Evolutionary conservation across 768 basidiomycete genomes (phyloP).

Genomic region (Rhodotorula paludigena): DNA sequence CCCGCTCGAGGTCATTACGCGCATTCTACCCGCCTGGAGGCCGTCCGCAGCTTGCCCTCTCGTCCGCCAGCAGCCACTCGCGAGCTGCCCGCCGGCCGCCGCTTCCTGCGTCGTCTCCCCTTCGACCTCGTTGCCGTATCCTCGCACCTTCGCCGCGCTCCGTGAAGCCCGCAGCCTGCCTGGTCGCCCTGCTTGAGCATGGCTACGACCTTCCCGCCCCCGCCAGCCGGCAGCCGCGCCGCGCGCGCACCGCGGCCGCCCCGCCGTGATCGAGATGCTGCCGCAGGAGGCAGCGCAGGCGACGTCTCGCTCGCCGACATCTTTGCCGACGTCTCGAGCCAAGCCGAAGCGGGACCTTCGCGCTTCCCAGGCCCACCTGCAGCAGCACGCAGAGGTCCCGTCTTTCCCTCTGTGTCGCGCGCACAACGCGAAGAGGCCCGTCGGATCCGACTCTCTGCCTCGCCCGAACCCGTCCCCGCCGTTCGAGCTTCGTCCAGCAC

Average conservation of each 20-base stretch:
- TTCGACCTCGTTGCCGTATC: too few species aligned
- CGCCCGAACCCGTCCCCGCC: not conserved
- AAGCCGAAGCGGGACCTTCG: not conserved
- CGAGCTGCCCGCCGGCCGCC: too few species aligned
- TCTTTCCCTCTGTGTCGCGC: slow-evolving; percentile 25
- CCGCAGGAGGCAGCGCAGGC: too few species aligned
- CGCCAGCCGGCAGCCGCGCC: not conserved
- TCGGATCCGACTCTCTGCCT: not conserved
- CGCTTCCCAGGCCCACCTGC: not conserved
- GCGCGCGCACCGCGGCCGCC: not conserved
- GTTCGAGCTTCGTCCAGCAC: not conserved
- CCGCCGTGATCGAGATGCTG: not conserved
- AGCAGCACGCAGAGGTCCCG: not conserved
- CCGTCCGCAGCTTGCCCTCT: too few species aligned
- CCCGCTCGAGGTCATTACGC: too few species aligned
- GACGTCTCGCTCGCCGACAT: slow-evolving; percentile 3
- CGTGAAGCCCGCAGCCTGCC: too few species aligned
- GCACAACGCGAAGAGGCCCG: slow-evolving; percentile 11
- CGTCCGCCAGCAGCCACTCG: too few species aligned
- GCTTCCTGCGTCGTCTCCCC: too few species aligned
- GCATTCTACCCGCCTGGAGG: too few species aligned
- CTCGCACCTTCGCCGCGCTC: too few species aligned
- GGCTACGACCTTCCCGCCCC: not conserved
- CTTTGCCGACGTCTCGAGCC: not conserved
- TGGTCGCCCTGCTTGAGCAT: not conserved